Conservation (phyloP, 2,329 filamentous ascomycete species). For the Fusarium compactum region DNA sequence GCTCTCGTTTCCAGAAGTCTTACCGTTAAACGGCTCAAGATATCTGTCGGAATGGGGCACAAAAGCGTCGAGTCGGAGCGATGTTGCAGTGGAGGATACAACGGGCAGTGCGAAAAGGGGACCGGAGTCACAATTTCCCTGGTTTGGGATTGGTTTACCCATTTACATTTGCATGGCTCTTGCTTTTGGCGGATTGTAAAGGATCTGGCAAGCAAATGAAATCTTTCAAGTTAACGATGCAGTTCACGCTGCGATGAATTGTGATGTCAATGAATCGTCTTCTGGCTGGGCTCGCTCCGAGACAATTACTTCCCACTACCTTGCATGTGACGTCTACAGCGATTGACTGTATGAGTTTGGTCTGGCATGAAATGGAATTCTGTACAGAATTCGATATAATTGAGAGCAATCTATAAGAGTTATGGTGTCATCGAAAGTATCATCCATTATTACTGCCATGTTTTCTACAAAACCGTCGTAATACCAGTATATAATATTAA, state of each 20-base stretch:
- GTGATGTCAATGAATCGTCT: constrained; percentile 45
- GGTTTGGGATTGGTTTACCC: constrained; percentile 57
- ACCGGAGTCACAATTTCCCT: constrained; percentile 56
- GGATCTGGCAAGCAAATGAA: constrained; percentile 66
- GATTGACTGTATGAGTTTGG: neutral
- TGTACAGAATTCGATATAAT: neutral
- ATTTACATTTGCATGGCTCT: constrained; percentile 65
- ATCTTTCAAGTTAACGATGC: constrained; percentile 57
- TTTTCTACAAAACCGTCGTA: neutral
- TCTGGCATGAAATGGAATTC: neutral
- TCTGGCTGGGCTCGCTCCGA: constrained; percentile 35
- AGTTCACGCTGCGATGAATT: constrained; percentile 36
- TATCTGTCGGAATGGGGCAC: constrained; percentile 30
- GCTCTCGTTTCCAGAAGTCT: constrained; percentile 98
- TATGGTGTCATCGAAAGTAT: neutral
- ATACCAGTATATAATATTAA: neutral
- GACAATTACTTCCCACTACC: neutral
- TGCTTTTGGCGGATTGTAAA: constrained; percentile 63
- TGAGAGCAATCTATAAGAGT: neutral
- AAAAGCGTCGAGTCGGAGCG: constrained; percentile 39
- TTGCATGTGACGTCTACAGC: constrained; percentile 3
- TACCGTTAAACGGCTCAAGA: constrained; percentile 81
- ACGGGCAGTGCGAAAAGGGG: constrained; percentile 51
- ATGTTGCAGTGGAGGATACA: constrained; percentile 44
- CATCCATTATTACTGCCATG: neutral